Evolutionary conservation across 202 grass and related monocot species (phyloP), one percentile per base, ranked within the genome.

Genomic region (Zizania palustris): DNA sequence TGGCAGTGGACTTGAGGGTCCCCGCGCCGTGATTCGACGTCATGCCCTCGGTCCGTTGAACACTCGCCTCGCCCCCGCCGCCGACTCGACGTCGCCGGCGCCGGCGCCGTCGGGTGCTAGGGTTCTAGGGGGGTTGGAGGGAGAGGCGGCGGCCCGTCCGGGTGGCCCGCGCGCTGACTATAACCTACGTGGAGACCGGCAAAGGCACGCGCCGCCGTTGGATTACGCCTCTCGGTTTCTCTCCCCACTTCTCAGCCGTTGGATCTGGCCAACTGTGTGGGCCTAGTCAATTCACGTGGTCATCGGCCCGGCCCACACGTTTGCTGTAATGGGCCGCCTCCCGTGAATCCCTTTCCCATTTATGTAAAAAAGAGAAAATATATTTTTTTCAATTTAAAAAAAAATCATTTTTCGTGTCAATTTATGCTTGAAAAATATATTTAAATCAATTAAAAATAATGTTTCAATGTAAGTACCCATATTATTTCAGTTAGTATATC

Each of bases 1-100:
- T 94, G 80, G 95, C 90, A 74, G 95, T 90, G n/a, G 90, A 87
- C 84, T 81, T 91, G 65, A 93, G 90, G 53, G 75, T 87, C 58
- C 82, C 91, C 5, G 69, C 65, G 15, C 69, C 81, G 13, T 44
- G 57, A 41, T 5, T 80, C 6, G 81, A 6, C 56, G 74, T 56
- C 83, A 86, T 86, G 10, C 15, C 28, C 39, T 6, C 36, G 22
- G 13, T 16, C 21, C 10, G 13, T 16, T 6, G 10, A 41, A 60
- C 11, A 16, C 36, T 22, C 14, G 5, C 11, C 28, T 13, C 74
- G 73, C 15, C 33, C 15, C 43, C 5, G 34, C 5, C 4, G 41
- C 22, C 8, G 9, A 38, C 16, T 53, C 48, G 48, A 16, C 48
- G 48, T 50, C 48, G 18, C 9, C 14, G 37, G 65, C 5, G 35